These are phyloP conservation scores for Fusarium hainanense DNA, from an alignment of 2,329 filamentous ascomycete species.

Conservation along the genomic window DNA sequence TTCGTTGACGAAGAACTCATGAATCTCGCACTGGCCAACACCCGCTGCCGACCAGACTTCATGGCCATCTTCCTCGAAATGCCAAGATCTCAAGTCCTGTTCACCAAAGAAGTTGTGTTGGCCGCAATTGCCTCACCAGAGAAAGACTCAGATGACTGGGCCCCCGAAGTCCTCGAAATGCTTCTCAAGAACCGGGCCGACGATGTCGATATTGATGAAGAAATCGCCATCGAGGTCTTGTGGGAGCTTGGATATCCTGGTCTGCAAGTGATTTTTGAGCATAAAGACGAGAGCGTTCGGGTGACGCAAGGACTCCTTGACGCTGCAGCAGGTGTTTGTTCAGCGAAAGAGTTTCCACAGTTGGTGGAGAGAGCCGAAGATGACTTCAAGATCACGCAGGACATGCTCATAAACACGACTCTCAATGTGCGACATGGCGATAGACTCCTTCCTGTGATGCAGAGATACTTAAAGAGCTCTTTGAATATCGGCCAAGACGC, in stretches of 20 bases:
- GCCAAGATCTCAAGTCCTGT: slow-evolving; percentile 11
- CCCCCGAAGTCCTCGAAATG: slow-evolving; percentile 30
- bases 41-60: slow-evolving; percentile 22
- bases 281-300: slow-evolving; percentile 19
- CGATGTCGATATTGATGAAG: slow-evolving; percentile 28
- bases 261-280: slow-evolving; percentile 17
- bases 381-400: slow-evolving; percentile 28
- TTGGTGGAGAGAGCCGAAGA: slow-evolving; percentile 20
- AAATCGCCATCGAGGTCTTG: slow-evolving; percentile 15
- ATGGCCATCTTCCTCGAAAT: slow-evolving; percentile 29
- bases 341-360: slow-evolving; percentile 18
- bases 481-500: slow-evolving; percentile 20
- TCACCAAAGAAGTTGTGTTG: slow-evolving; percentile 25
- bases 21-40: slow-evolving; percentile 23
- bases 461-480: slow-evolving; percentile 17
- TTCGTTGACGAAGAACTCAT: slow-evolving; percentile 21
- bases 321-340: slow-evolving; percentile 23
- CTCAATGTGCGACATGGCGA: slow-evolving; percentile 20
- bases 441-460: slow-evolving; percentile 23
- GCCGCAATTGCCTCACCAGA: slow-evolving; percentile 20
- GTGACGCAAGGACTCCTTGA: slow-evolving; percentile 25
- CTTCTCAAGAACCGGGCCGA: slow-evolving; percentile 23
- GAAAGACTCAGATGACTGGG: slow-evolving; percentile 24
- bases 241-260: slow-evolving; percentile 21
- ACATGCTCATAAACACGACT: slow-evolving; percentile 32